Evolutionary conservation across 2,329 filamentous ascomycete species (phyloP), one percentile per base, ranked within the genome.

Genomic region (Ascochyta rabiei): DNA sequence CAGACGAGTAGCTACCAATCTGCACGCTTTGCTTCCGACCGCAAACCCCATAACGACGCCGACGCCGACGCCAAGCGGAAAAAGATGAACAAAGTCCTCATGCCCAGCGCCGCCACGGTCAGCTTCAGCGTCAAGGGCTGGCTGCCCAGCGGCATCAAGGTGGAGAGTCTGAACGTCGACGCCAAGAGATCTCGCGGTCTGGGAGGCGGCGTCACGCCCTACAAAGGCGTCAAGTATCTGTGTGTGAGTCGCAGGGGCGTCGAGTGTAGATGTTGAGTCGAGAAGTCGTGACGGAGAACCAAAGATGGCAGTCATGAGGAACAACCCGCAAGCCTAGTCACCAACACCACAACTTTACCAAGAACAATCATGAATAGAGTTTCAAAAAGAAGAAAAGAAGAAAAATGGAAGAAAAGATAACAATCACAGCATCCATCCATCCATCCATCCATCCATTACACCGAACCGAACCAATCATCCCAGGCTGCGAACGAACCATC

Each of bases 141-240:
- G 85, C 71, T 88, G 34, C 82, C 86, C 0, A 87, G 85, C 61
- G 86, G 86, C 3, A 80, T 88, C 63, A 84, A 81, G 57, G 86
- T 88, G 1, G 85, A 88, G 48, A 83, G 81, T 62, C 69, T 88
- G 57, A 79, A 79, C n/a, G 75, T 88, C 13, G 85, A 88, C 71
- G 80, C 85, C n/a, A 88, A 90, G 73, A 92, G 88, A 77, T 96
- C 91, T 75, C 85, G 88, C 53, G 95, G 95, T 0, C 69, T 99
- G 40, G 91, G 91, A 0, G 91, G 96, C 62, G 86, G 89, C 2
- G 86, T 98, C 34, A 96, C 92, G 77, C 95, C 95, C 21, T 98
- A 96, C 77, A 99, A 98, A 78, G 95, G 95, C 1, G 95, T 99
- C 62, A 99, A 99, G 77, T 99, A 99, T 76, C 74, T 99, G 66